Evolutionary conservation across 306 rosid species (phyloP), one percentile per base, ranked within the genome.

Genomic region (Elaeagnus macrophylla): DNA sequence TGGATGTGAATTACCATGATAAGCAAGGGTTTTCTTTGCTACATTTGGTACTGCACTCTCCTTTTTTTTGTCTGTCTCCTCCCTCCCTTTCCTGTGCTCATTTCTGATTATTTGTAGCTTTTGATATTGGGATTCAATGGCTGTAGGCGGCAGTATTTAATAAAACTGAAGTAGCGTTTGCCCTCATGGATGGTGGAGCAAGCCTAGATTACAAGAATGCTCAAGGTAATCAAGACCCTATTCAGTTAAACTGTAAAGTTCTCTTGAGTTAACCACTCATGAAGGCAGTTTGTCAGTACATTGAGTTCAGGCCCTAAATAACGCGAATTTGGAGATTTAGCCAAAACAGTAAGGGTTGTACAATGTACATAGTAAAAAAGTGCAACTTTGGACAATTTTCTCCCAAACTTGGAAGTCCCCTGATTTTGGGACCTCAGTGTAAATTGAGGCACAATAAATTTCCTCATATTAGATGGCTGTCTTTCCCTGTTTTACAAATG

Each of bases 171-270:
- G 87, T 88, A 65, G 94, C 62, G 50, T 93, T 88, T 72, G 65
- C 77, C 66, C 99, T 93, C 59, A 93, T 93, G 91, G 96, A 88
- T 49, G 72, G 77, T 49, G 99, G 99, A 75, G 99, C 94, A 69
- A 87, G 71, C 72, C 72, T 93, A 63, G 73, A 75, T 39, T 77
- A 74, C 80, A 93, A 83, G 81, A 93, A 93, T 71, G 88, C 99
- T 53, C 99, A 93, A 70, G 99, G 99, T 75, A 84, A 69, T 63
- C 54, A 67, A 53, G 55, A 41, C 38, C 48, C 61, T 39, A 49
- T 39, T 66, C 52, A 61, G 63, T 49, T 66, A 6, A 16, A 39
- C 17, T 14, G 40, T 54, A 53, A 40, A 10, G 48, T 60, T 37
- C 9, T 25, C 13, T 49, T 44, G 35, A 12, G 20, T 14, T 50